Evolutionary conservation across 2,329 filamentous ascomycete species (phyloP), one percentile per base, ranked within the genome.

Genomic region (Akanthomyces uredinophilus): DNA sequence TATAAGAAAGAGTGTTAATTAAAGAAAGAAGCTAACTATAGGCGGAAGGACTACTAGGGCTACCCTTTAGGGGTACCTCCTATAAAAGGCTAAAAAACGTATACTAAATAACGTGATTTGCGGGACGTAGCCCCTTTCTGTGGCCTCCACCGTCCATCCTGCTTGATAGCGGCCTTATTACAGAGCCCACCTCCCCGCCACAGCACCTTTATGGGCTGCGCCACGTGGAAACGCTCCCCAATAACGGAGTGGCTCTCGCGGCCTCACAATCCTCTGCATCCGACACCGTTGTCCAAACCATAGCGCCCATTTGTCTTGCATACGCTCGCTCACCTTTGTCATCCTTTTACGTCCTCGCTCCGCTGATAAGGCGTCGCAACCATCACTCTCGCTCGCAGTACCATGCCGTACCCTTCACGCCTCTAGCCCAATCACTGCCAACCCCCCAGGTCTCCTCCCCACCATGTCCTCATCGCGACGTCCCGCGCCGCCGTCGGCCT

Each of bases 381-480:
- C 5, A 18, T 4, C 22, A 29, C 18, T 10, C 22, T 52, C 47
- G 29, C 27, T 35, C 27, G 3, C 27, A 10, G 14, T 53, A 52
- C 39, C 35, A 60, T 60, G 57, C 47, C 39, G n/a, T 20, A 44
- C 27, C 10, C 58, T 27, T 14, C 27, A 14, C 39, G 35, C n/a
- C 16, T 18, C 18, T 50, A 24, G 41, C 39, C 35, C 32, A 35
- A 8, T 39, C 55, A 37, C 29, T 24, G 22, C 22, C 46, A 14
- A 11, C 22, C 32, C 43, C 35, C 41, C 13, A 56, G 18, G 18
- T 35, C 32, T 16, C 16, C 39, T n/a, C 49, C 29, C 53, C 63
- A 59, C 67, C 69, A 79, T 79, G 76, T 72, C 77, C 65, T 72
- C 77, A 66, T 71, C 73, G 61, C 75, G 74, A 66, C 74, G 73